These are phyloP conservation scores for Hypoxylon sp. DNA, from an alignment of 2,329 filamentous ascomycete species.

Conservation along the genomic window DNA sequence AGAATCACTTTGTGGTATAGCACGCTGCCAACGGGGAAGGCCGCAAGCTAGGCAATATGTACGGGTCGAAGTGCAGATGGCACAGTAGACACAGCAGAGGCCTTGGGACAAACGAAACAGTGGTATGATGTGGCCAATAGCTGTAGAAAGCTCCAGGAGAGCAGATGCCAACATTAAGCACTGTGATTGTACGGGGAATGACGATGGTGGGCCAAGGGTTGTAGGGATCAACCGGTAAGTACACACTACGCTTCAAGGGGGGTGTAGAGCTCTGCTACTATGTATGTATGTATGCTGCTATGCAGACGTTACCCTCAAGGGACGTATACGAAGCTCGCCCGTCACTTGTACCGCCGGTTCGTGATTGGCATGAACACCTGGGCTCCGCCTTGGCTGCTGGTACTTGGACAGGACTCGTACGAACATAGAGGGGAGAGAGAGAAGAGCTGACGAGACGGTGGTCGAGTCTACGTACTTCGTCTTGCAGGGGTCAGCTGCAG, in stretches of 20 bases:
- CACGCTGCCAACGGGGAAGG: conserved; percentile 32
- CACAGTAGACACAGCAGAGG: conserved; percentile 33
- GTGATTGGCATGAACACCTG: conserved; percentile 30
- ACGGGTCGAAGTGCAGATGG: conserved; percentile 31
- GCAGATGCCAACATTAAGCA: conserved; percentile 36
- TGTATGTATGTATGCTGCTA: too few relatives aligned
- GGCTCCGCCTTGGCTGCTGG: conserved; percentile 41
- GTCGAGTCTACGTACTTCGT: conserved; percentile 38
- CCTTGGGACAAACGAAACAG: conserved; percentile 35
- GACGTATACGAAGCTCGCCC: conserved; percentile 35
- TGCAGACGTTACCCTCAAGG: conserved; percentile 28
- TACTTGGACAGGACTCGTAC: too few relatives aligned
- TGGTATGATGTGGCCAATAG: conserved; percentile 37
- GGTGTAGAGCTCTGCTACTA: conserved; percentile 25
- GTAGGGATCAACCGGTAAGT: conserved; percentile 38
- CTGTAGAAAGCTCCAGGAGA: conserved; percentile 33
- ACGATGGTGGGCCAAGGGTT: conserved; percentile 38
- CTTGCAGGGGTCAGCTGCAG: conserved; percentile 39
- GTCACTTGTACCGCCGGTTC: conserved; percentile 33
- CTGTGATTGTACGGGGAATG: conserved; percentile 39
- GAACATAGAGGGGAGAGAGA: conserved; percentile 21
- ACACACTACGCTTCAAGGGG: conserved; percentile 35
- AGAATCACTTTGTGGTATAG: conserved; percentile 36
- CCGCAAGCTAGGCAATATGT: conserved; percentile 38
- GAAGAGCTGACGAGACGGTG: conserved; percentile 35